Conservation (phyloP, 1,284 basidiomycete species). For the Trametes pubescens region DNA sequence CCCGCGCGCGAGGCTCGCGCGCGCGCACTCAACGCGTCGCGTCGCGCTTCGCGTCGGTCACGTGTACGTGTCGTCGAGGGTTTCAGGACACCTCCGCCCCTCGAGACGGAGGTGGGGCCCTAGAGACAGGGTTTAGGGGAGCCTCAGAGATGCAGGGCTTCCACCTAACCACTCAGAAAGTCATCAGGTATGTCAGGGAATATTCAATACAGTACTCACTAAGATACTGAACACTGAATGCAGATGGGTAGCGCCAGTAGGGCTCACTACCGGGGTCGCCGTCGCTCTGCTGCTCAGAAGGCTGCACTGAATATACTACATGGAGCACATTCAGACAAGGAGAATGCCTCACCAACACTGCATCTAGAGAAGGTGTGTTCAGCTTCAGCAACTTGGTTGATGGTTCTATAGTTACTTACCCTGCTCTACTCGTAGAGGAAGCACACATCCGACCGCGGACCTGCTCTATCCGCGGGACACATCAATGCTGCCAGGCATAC, state of each 20-base stretch:
- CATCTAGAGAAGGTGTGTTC: background rate
- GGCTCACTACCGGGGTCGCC: background rate
- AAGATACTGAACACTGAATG: background rate
- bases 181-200: background rate
- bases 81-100: background rate
- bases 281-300: background rate
- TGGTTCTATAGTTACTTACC: background rate
- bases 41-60: background rate
- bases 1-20: background rate
- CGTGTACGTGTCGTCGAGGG: background rate
- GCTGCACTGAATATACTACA: background rate
- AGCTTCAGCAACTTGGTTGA: no score
- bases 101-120: background rate
- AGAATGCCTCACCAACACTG: no score
- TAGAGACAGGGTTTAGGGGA: no score
- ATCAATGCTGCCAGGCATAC: background rate
- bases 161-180: background rate
- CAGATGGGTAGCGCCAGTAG: background rate
- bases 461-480: background rate
- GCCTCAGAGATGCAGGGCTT: background rate
- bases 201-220: background rate
- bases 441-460: background rate
- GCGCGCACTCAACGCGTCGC: background rate
- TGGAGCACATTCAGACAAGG: no score
- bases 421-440: background rate